A percentile compares a stretch with the other conserved stretches of the same genome.
Conservation (phyloP, 2,329 filamentous ascomycete species). For the Alternaria viburni region DNA sequence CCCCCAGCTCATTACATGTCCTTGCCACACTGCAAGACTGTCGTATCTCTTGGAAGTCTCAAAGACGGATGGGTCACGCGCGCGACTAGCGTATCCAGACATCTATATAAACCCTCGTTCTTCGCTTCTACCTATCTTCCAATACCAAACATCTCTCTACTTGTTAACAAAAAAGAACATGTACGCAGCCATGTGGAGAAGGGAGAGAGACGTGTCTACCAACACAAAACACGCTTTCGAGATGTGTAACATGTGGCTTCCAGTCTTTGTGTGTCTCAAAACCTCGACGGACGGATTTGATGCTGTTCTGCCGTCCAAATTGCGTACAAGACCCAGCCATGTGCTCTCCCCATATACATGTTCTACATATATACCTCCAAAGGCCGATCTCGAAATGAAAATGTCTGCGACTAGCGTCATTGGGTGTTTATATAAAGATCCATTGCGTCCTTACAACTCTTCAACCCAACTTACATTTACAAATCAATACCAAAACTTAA, state of each 20-base stretch:
- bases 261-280: background rate
- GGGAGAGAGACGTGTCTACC: background rate
- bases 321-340: background rate
- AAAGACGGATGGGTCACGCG: fast-evolving
- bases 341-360: background rate
- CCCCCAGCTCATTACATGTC: no score
- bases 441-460: background rate
- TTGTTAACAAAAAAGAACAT: background rate
- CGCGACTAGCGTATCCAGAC: background rate
- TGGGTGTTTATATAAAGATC: background rate
- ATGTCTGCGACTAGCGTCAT: background rate
- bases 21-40: no score
- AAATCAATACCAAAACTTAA: background rate
- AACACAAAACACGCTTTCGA: background rate
- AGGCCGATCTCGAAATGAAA: background rate
- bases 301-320: background rate
- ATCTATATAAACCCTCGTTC: background rate
- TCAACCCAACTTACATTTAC: background rate
- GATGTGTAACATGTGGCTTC: background rate
- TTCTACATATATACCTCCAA: background rate
- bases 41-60: background rate
- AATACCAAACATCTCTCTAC: background rate
- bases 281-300: no score
- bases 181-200: background rate
- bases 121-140: background rate